Percentiles rank a stretch among this genome's conserved stretches.
These are phyloP conservation scores for Lasiodiplodia sp. DNA, from an alignment of 2,329 filamentous ascomycete genomes.

Conservation along the genomic window DNA sequence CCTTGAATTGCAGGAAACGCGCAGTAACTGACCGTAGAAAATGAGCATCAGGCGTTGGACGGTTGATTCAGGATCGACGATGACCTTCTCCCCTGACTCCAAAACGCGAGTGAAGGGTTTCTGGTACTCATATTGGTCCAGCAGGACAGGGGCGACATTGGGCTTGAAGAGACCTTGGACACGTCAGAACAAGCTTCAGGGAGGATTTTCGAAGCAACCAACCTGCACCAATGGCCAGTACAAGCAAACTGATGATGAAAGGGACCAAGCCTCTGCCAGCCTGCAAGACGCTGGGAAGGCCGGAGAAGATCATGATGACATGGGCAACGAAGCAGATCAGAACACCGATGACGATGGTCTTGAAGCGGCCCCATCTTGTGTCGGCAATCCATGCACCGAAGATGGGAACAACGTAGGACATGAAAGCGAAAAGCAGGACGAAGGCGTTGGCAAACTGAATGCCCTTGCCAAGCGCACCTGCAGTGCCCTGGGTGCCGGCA, in stretches of 20 bases:
- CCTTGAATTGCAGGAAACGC: background rate
- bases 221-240: constrained; percentile 49
- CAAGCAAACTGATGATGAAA: constrained; percentile 49
- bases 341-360: constrained; percentile 49
- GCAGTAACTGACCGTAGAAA: constrained; percentile 40
- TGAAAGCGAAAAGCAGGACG: constrained; percentile 62
- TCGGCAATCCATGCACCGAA: constrained; percentile 53
- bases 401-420: constrained; percentile 66
- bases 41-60: constrained; percentile 46
- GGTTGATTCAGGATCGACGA: constrained; percentile 57
- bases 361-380: constrained; percentile 51
- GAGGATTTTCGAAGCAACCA: constrained; percentile 36
- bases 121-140: constrained; percentile 55
- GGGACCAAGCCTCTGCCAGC: constrained; percentile 46
- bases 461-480: constrained; percentile 67
- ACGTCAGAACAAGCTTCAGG: constrained; percentile 37
- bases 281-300: constrained; percentile 51
- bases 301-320: constrained; percentile 44
- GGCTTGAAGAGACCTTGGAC: constrained; percentile 46
- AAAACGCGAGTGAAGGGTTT: constrained; percentile 53
- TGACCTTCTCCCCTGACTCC: constrained; percentile 53
- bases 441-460: constrained; percentile 61
- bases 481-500: constrained; percentile 44
- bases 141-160: constrained; percentile 52
- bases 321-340: constrained; percentile 49